phyloP scores from a whole-genome alignment of 345 rosid genomes.

The Eucalyptus sideroxylon region DNA sequence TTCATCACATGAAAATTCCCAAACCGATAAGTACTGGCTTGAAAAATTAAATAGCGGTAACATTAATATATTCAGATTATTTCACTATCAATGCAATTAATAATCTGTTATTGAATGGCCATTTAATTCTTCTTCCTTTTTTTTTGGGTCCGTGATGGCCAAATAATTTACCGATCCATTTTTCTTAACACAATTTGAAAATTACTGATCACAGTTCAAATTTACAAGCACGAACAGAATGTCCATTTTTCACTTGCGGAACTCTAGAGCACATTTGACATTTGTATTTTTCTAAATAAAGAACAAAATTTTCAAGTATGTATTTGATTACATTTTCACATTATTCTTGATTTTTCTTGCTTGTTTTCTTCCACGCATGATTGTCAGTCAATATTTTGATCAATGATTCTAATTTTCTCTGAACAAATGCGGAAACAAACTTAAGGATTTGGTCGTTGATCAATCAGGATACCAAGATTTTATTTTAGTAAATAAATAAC shows the following conservation, averaged over 20 bases:
- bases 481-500: neutral
- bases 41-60: too few relatives aligned
- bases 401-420: neutral
- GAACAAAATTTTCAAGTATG: neutral
- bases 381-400: too few relatives aligned
- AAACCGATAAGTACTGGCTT: too few relatives aligned
- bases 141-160: too few relatives aligned
- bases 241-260: too few relatives aligned
- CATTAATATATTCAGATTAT: too few relatives aligned
- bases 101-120: neutral
- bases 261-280: neutral
- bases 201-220: too few relatives aligned
- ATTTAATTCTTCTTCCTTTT: accelerated
- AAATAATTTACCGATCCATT: too few relatives aligned
- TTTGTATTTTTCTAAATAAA: neutral
- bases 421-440: neutral
- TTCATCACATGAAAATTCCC: accelerated
- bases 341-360: too few relatives aligned
- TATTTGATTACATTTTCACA: neutral
- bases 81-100: neutral
- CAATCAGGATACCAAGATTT: neutral
- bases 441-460: neutral
- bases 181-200: too few relatives aligned
- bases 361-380: too few relatives aligned
- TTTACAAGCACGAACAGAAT: too few relatives aligned